Evolutionary conservation across 164 flowering plant genomes (phyloP), one percentile per base, ranked within the genome.

Genomic region (Kalanchoe fedtschenkoi): DNA sequence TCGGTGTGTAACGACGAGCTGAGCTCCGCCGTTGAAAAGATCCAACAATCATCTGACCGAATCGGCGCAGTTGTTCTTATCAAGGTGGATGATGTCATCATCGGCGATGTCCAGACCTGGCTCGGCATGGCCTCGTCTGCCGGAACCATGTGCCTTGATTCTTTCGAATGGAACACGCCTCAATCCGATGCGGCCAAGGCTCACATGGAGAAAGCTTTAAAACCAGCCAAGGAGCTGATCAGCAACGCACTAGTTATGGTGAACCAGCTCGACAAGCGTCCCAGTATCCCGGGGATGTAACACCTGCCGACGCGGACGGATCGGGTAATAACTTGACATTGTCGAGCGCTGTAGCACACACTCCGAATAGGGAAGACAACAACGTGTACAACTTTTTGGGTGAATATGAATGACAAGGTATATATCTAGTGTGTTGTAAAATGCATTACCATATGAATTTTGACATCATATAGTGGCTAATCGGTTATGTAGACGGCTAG

Each of bases 1-100:
- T n/a, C n/a, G n/a, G n/a, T n/a, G 19, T 81, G 86, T 70, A 10
- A 64, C 4, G 78, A 74, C 56, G 65, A 75, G 6, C 21, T 77
- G 68, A 69, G 68, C 1, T 62, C 44, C 22, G 66, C 65, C 21
- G 17, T 62, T 3, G 56, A 28, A 15, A 33, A 62, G 1, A 26
- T 62, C 16, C 54, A 43, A 44, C 34, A 9, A 16, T 26, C 55
- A 5, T 34, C 44, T 1, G 57, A 43, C 28, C 19, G 44, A 29
- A 1, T 62, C 13, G 56, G 29, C 0, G 60, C 16, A 0, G 73
- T 78, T 38, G 77, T 75, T 8, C n/a, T 14, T 15, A 32, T 17
- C 28, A 30, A 44, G 47, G 37, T 62, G 16, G 56, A 42, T 8
- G 56, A 62, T 4, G 29, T 26, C n/a, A n/a, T n/a, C 8, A 15